Evolutionary conservation across 768 basidiomycete genomes (phyloP).

Genomic region (Brasilioporus rufonigricans): DNA sequence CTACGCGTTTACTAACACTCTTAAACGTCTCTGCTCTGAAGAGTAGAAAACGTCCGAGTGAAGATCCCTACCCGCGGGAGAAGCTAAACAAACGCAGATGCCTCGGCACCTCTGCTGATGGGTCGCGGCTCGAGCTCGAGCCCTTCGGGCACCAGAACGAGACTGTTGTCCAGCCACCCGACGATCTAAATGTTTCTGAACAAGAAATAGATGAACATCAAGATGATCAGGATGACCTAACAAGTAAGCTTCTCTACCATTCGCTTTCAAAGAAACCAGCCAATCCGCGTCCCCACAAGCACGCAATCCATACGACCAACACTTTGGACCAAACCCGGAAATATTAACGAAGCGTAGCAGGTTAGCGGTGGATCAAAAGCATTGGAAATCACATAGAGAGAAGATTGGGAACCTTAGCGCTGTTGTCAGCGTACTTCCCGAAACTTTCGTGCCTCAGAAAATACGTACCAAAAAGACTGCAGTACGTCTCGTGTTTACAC

Average conservation of each 20-base stretch:
- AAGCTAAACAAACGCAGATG: slow-evolving; percentile 71
- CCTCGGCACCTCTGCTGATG: slow-evolving; percentile 34
- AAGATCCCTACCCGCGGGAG: slow-evolving; percentile 39
- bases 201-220: slow-evolving; percentile 24
- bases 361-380: slow-evolving; percentile 47
- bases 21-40: slow-evolving; percentile 88
- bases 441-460: slow-evolving; percentile 34
- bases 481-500: slow-evolving; percentile 15
- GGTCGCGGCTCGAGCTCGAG: slow-evolving; percentile 3
- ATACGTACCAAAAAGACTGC: slow-evolving; percentile 21
- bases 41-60: slow-evolving; percentile 53
- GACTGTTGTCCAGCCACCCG: slow-evolving; percentile 11
- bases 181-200: slow-evolving; percentile 30
- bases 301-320: slow-evolving; percentile 60
- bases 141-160: slow-evolving; percentile 6
- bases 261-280: neutral
- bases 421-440: slow-evolving; percentile 45
- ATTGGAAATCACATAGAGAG: slow-evolving; percentile 55
- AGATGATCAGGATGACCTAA: slow-evolving; percentile 28
- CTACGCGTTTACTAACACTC: slow-evolving; percentile 80
- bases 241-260: slow-evolving; percentile 9
- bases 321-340: slow-evolving; percentile 66
- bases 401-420: slow-evolving; percentile 53
- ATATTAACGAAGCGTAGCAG: slow-evolving; percentile 49
- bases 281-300: slow-evolving; percentile 3